phyloP scores from a whole-genome alignment of 306 rosid genomes.

The Rosa persica region DNA sequence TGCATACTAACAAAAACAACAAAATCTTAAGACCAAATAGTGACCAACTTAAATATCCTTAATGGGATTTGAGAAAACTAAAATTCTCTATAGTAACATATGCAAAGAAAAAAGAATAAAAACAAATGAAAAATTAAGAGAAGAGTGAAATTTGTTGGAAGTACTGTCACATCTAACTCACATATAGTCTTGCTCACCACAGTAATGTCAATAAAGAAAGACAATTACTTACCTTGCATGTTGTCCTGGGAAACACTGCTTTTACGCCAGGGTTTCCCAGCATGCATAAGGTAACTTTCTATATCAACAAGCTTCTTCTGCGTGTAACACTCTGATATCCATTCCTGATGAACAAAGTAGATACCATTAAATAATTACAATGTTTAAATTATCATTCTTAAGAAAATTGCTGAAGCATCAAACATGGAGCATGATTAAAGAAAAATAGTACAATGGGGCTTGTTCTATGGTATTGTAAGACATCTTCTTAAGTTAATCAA shows the following conservation, averaged over 20 bases:
- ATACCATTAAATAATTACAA: slow-evolving; percentile 8
- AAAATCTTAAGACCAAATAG: not conserved
- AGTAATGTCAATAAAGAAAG: not conserved
- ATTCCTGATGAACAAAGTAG: slow-evolving; percentile 51
- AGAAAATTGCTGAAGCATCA: slow-evolving; percentile 17
- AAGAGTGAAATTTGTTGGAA: not conserved
- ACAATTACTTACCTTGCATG: slow-evolving; percentile 47
- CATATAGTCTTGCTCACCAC: not conserved
- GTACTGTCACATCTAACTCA: not conserved
- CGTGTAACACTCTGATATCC: slow-evolving; percentile 74
- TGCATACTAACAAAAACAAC: slow-evolving; percentile 7
- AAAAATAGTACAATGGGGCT: not conserved
- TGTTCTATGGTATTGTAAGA: not conserved
- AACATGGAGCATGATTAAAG: not conserved
- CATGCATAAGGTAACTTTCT: slow-evolving; percentile 73
- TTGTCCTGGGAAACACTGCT: slow-evolving; percentile 40
- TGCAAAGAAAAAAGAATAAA: not conserved
- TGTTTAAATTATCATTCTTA: slow-evolving; percentile 5
- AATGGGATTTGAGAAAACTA: not conserved
- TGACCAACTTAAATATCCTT: not conserved
- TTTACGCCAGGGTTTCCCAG: slow-evolving; percentile 92
- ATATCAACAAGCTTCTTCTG: slow-evolving; percentile 81
- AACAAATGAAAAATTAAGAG: not conserved
- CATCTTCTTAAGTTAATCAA: not conserved
- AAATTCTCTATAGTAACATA: not conserved